These are phyloP conservation scores for Rhizoclosmatium globosum DNA, from an alignment of 192 early-diverging fungal genomes.

Conservation along the genomic window DNA sequence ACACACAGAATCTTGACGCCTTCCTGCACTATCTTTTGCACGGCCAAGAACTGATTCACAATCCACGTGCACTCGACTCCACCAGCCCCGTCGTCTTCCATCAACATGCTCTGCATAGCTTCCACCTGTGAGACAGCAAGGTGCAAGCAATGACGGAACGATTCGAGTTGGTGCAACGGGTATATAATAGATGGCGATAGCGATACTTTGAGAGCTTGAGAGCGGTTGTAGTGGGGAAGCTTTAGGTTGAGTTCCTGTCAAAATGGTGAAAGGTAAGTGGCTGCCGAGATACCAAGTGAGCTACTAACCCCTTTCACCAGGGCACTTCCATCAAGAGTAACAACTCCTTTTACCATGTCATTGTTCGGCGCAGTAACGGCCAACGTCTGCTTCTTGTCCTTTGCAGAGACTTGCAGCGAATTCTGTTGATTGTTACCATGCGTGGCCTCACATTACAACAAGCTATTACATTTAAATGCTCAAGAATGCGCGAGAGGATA, in stretches of 20 bases:
- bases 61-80: conserved; percentile 13
- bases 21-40: not conserved
- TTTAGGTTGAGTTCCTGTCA: conserved; percentile 48
- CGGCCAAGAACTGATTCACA: not conserved
- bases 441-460: not conserved
- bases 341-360: conserved; percentile 49
- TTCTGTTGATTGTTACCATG: not conserved
- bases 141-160: conserved; percentile 34
- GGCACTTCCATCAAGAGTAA: conserved; percentile 42
- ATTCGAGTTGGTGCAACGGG: conserved; percentile 19
- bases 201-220: conserved; percentile 35
- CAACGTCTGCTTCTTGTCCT: conserved; percentile 23
- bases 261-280: too few relatives aligned
- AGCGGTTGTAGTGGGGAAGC: conserved; percentile 49
- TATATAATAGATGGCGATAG: conserved; percentile 24
- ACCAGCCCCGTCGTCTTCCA: conserved; percentile 18
- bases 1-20: not conserved
- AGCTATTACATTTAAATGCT: not conserved
- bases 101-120: not conserved
- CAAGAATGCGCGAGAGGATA: not conserved
- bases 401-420: not conserved
- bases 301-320: conserved; percentile 44
- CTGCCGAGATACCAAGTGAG: not conserved
- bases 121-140: conserved; percentile 16
- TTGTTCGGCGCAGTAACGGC: conserved; percentile 43